Evolutionary conservation across 805 yeast species (phyloP).

Genomic region (Metschnikowia henanensis): DNA sequence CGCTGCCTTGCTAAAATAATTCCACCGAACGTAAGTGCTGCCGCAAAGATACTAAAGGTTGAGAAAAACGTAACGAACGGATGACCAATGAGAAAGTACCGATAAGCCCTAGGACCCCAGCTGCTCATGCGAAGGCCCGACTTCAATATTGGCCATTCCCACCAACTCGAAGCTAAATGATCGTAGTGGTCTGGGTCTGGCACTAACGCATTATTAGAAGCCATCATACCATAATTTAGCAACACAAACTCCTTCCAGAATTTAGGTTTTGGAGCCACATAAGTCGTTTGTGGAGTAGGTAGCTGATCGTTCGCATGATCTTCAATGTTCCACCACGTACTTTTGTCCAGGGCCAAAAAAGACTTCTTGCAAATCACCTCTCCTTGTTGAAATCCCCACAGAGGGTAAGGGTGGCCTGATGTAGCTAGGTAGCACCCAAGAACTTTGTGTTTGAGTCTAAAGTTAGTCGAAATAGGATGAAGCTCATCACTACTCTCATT

Average conservation of each 20-base stretch:
- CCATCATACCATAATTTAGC: slow-evolving; percentile 83
- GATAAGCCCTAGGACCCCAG: slow-evolving; percentile 60
- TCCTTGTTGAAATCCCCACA: slow-evolving; percentile 85
- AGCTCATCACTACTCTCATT: slow-evolving; percentile 50
- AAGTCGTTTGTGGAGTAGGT: slow-evolving; percentile 28
- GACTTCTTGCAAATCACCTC: slow-evolving; percentile 70
- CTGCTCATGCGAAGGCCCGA: slow-evolving; percentile 75
- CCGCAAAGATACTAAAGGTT: slow-evolving; percentile 26
- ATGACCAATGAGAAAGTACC: slow-evolving; percentile 62
- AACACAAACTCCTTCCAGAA: slow-evolving; percentile 76
- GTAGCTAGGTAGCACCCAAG: slow-evolving; percentile 77
- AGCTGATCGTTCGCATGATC: slow-evolving; percentile 56
- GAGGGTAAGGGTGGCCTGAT: slow-evolving; percentile 65
- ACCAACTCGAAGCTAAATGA: slow-evolving; percentile 67
- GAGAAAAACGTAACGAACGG: slow-evolving; percentile 72
- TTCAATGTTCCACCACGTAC: slow-evolving; percentile 83
- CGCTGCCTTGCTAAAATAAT: slow-evolving; percentile 32
- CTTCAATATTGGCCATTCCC: slow-evolving; percentile 88
- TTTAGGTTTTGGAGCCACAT: slow-evolving; percentile 55
- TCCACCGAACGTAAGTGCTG: slow-evolving; percentile 22
- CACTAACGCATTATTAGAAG: slow-evolving; percentile 77
- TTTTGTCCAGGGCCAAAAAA: slow-evolving; percentile 53
- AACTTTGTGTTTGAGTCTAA: slow-evolving; percentile 62
- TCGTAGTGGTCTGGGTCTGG: slow-evolving; percentile 79
- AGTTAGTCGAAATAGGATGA: slow-evolving; percentile 76